These are phyloP conservation scores for Cytospora mali DNA, from an alignment of 2,329 filamentous ascomycete species.

Conservation along the genomic window DNA sequence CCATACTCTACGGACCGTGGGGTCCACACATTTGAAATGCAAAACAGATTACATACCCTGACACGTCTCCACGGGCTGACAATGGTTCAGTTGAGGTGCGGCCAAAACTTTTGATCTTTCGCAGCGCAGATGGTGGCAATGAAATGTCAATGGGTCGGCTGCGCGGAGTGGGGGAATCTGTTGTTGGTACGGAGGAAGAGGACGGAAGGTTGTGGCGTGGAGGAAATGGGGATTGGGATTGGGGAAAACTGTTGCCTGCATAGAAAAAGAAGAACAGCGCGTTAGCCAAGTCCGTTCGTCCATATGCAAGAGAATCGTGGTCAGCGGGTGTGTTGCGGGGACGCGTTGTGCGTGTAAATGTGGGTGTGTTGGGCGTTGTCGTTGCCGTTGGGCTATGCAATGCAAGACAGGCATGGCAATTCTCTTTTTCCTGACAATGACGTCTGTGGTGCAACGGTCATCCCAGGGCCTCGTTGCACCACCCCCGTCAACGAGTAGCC, in stretches of 20 bases:
- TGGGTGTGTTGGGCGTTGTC: constrained; percentile 1
- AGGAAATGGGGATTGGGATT: background rate
- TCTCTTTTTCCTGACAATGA: constrained; percentile 3
- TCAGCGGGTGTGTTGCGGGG: constrained; percentile 14
- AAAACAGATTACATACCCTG: constrained; percentile 51
- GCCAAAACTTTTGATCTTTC: constrained; percentile 43
- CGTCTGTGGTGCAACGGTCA: constrained; percentile 12
- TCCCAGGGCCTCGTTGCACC: background rate
- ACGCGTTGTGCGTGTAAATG: constrained; percentile 8
- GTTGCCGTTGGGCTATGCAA: background rate
- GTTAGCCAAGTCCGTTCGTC: constrained; percentile 13
- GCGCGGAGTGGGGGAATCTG: constrained; percentile 21
- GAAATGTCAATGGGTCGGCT: constrained; percentile 59
- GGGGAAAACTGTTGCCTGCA: constrained; percentile 3
- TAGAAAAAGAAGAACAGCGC: constrained; percentile 7
- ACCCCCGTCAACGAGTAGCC: background rate
- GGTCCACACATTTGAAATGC: background rate
- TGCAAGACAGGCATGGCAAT: constrained; percentile 2
- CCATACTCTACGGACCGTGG: constrained; percentile 7
- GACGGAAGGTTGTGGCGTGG: constrained; percentile 15
- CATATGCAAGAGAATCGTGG: constrained; percentile 20
- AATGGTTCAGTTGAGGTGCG: constrained; percentile 53
- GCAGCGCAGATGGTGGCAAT: constrained; percentile 42
- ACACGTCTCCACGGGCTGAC: constrained; percentile 60
- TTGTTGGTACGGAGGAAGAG: constrained; percentile 32